These are phyloP conservation scores for Carex littledalei DNA, from an alignment of 176 grass and related monocot species.

Conservation along the genomic window DNA sequence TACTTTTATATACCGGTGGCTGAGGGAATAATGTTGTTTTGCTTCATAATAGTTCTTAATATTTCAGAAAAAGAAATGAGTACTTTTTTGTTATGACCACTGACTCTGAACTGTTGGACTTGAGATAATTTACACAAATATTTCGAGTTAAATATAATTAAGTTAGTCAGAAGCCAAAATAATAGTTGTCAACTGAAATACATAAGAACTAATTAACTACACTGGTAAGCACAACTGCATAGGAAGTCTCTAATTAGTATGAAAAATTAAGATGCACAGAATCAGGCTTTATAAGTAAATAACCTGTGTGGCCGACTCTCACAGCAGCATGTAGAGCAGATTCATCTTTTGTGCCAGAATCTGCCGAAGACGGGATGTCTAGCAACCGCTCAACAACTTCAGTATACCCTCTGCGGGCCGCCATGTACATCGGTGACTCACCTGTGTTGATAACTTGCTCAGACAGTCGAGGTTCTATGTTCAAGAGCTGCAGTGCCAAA, in stretches of 20 bases:
- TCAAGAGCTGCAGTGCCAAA: not conserved
- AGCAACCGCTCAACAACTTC: not conserved
- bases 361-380: not conserved
- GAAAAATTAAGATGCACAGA: too few species aligned
- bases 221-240: too few species aligned
- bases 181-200: not conserved
- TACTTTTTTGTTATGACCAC: too few species aligned
- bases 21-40: too few species aligned
- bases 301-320: not conserved
- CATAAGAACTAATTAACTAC: not conserved
- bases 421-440: conserved; percentile 2
- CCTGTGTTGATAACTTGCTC: not conserved
- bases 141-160: not conserved
- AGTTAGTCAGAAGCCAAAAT: not conserved
- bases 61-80: too few species aligned
- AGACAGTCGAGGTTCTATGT: not conserved
- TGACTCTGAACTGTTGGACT: too few species aligned
- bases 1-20: too few species aligned
- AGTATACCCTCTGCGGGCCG: not conserved
- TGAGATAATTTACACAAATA: too few species aligned
- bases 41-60: too few species aligned
- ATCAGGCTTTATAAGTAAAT: too few species aligned
- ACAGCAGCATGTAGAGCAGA: not conserved
- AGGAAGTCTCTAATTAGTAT: too few species aligned
- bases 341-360: not conserved